Percentiles rank a stretch among this genome's conserved stretches.
These are phyloP conservation scores for Macroventuria anomochaeta DNA, from an alignment of 2,329 filamentous ascomycete genomes.

Conservation along the genomic window DNA sequence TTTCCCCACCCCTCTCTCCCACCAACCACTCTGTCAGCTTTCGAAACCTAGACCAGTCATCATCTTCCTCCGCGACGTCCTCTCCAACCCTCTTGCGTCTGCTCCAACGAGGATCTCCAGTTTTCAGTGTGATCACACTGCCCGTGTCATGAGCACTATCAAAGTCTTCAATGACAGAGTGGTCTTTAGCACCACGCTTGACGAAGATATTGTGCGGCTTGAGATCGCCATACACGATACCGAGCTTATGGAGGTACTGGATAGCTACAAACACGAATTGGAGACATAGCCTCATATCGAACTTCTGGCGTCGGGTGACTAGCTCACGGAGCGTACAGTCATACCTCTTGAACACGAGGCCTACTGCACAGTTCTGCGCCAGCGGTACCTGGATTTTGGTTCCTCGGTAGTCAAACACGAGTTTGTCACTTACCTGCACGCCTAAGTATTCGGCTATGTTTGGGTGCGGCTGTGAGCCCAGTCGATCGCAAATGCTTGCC, in stretches of 20 bases:
- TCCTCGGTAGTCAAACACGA: neutral
- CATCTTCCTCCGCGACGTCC: neutral
- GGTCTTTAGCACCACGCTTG: neutral
- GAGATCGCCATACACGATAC: neutral
- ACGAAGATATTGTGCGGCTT: conserved; percentile 1
- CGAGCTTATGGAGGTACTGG: neutral
- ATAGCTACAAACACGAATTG: neutral
- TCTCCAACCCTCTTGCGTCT: neutral
- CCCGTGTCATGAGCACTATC: neutral
- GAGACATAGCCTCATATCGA: conserved; percentile 2
- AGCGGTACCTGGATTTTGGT: neutral
- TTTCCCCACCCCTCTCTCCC: neutral
- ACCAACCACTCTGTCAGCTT: neutral
- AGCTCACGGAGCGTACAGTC: conserved; percentile 8
- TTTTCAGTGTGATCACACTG: neutral
- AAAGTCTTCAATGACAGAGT: neutral
- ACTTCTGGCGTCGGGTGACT: neutral
- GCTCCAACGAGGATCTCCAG: neutral
- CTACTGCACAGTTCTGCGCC: neutral
- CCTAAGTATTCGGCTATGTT: neutral
- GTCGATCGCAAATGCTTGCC: conserved; percentile 1
- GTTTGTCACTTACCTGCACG: neutral
- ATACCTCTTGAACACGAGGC: conserved; percentile 8
- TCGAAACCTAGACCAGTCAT: conserved; percentile 1
- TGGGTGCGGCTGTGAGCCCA: neutral